These are phyloP conservation scores for Sclerotinia minor DNA, from an alignment of 2,329 filamentous ascomycete genomes.

Conservation along the genomic window DNA sequence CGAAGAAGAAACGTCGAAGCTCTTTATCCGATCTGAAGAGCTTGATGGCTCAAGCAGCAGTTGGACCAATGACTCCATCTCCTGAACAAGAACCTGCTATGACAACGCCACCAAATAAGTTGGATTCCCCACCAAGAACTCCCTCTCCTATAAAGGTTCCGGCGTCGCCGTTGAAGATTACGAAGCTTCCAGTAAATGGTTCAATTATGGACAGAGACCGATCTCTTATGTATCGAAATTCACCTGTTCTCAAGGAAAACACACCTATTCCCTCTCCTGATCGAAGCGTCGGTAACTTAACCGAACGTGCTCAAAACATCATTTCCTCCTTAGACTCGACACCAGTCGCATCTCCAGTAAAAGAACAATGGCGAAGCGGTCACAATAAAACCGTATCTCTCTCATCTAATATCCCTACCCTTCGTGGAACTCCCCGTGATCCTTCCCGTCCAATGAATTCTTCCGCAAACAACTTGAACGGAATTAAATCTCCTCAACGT, in stretches of 20 bases:
- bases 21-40: constrained; percentile 83
- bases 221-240: constrained; percentile 31
- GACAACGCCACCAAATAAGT: constrained; percentile 26
- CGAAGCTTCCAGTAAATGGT: constrained; percentile 38
- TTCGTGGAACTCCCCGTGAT: constrained; percentile 33
- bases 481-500: constrained; percentile 42
- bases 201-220: constrained; percentile 36
- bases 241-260: constrained; percentile 39
- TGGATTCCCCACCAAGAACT: constrained; percentile 38
- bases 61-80: constrained; percentile 47
- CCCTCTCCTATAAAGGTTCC: constrained; percentile 35
- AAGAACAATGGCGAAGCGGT: constrained; percentile 38
- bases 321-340: constrained; percentile 36
- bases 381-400: constrained; percentile 37
- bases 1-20: constrained; percentile 81
- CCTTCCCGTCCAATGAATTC: constrained; percentile 33
- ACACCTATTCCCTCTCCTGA: constrained; percentile 28
- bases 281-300: constrained; percentile 35
- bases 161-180: constrained; percentile 24
- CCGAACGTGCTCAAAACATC: constrained; percentile 39
- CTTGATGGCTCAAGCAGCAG: constrained; percentile 62
- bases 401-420: constrained; percentile 41
- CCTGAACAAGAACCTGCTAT: constrained; percentile 9
- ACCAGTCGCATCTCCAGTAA: constrained; percentile 26
- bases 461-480: constrained; percentile 20